These are phyloP conservation scores for Claviceps fusiformis DNA, from an alignment of 2,329 filamentous ascomycete species.

Conservation along the genomic window DNA sequence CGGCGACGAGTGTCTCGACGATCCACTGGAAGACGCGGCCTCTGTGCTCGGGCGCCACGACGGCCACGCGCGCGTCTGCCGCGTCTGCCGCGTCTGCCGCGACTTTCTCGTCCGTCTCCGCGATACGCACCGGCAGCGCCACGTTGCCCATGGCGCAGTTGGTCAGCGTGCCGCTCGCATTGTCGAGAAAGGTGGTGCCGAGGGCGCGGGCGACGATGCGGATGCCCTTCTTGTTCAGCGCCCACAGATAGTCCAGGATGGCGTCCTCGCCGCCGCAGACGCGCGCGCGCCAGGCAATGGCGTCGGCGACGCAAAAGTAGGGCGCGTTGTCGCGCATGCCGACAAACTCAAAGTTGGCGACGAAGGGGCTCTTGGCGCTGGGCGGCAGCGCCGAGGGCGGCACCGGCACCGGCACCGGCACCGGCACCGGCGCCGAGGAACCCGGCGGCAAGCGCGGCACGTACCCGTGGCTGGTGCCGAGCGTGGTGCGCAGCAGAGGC, in stretches of 20 bases:
- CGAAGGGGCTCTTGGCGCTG: conserved; percentile 42
- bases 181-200: conserved; percentile 60
- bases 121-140: conserved; percentile 46
- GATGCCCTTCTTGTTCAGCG: conserved; percentile 51
- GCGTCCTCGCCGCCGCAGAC: conserved; percentile 60
- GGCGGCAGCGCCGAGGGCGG: conserved; percentile 14
- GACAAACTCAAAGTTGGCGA: conserved; percentile 60
- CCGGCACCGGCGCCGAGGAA: conserved; percentile 12
- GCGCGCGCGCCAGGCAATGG: conserved; percentile 55
- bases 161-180: conserved; percentile 44
- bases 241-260: conserved; percentile 50
- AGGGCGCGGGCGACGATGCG: conserved; percentile 45
- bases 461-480: conserved; percentile 76
- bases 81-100: neutral
- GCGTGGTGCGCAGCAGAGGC: conserved; percentile 53
- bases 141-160: conserved; percentile 63
- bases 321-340: conserved; percentile 63
- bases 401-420: conserved; percentile 15
- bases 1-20: conserved; percentile 33
- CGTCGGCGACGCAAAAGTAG: conserved; percentile 58
- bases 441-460: conserved; percentile 22
- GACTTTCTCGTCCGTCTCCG: too few species aligned
- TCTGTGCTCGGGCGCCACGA: conserved; percentile 19
- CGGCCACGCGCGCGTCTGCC: neutral
- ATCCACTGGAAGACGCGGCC: conserved; percentile 43